Evolutionary conservation across 176 grass and related monocot species (phyloP), one percentile per base, ranked within the genome.

Genomic region (Avena atlantica): DNA sequence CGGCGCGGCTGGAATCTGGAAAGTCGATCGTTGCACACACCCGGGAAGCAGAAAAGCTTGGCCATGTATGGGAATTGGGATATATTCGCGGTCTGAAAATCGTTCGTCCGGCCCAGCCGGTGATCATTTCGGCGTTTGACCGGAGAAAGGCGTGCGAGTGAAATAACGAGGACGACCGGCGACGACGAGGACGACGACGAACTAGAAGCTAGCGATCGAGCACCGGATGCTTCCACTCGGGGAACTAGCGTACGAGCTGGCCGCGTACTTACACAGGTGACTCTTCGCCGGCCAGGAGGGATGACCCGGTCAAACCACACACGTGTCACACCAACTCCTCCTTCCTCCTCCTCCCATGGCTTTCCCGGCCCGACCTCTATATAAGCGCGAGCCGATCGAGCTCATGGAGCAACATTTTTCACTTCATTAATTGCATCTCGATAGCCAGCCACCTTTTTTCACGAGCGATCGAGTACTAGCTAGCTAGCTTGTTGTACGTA

Each of bases 91-190:
- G 66, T 70, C 66, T 70, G 68, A 71, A 44, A 71, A 71, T 45
- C 65, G 0, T 0, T 36, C 6, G 40, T 48, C 45, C 9, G 45
- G 45, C 45, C 45, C 45, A 48, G 9, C 45, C 45, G 45, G 45
- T 7, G 65, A 36, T 71, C 68, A n/a, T 71, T 71, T 10, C 68
- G 68, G 68, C 68, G 52, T 56, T 71, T 71, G 68, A 71, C 68
- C 37, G 19, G 9, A 9, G 9, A 12, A n/a, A 71, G 20, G 68
- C 68, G 4, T 6, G 36, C 68, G 4, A 70, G 66, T 7, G 66
- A 42, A 70, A 70, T 34, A 42, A 42, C 17, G 15, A 37, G 40
- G 67, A 20, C 67, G 67, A 4, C 0, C 40, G 40, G 40, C 40
- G 40, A 8, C 40, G 37, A 5, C 37, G 61, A n/a, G n/a, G n/a